These are phyloP conservation scores for Erodium moschatum DNA, from an alignment of 441 rosid species.

Conservation along the genomic window DNA sequence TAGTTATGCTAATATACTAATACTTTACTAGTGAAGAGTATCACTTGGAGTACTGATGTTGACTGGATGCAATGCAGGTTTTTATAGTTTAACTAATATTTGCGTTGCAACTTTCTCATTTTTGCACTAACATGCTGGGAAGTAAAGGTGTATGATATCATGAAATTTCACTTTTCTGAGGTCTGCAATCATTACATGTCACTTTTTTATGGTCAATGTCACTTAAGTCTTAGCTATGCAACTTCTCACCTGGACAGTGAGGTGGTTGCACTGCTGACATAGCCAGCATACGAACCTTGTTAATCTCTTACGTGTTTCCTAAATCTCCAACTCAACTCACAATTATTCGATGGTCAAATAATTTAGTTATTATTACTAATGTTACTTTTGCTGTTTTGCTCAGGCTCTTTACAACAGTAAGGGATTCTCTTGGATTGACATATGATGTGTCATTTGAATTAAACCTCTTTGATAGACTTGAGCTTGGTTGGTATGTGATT, in stretches of 20 bases:
- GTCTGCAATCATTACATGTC: neutral
- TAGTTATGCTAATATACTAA: neutral
- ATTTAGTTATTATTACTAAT: neutral
- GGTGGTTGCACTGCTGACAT: neutral
- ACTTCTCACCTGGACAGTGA: neutral
- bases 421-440: conserved; percentile 97
- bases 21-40: neutral
- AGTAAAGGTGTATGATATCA: no score
- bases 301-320: neutral
- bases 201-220: no score
- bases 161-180: neutral
- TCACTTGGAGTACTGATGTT: neutral
- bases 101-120: neutral
- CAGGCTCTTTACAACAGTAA: conserved; percentile 96
- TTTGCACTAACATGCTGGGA: neutral
- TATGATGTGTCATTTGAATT: conserved; percentile 97
- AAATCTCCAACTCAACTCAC: no score
- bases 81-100: no score
- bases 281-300: neutral
- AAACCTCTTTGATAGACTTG: conserved; percentile 86
- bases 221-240: neutral
- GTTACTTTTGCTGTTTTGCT: conserved; percentile 13
- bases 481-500: conserved; percentile 98
- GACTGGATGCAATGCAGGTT: neutral
- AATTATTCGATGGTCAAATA: no score